A percentile compares a stretch with the other conserved stretches of the same genome.
phyloP scores from a whole-genome alignment of 2,329 filamentous ascomycete species.

The Ilyonectria sp. region DNA sequence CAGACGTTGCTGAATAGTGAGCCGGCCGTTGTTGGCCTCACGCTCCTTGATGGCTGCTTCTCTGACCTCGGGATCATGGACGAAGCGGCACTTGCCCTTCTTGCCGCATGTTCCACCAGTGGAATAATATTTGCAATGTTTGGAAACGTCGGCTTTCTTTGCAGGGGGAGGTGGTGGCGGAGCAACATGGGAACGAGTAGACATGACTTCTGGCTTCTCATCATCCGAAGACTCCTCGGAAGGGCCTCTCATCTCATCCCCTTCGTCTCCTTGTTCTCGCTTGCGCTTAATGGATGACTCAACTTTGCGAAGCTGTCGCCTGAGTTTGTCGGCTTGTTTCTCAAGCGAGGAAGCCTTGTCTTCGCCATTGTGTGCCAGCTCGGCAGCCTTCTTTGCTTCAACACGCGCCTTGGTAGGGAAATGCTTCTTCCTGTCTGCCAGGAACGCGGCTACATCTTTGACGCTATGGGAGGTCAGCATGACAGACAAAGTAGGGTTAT shows the following conservation, averaged over 20 bases:
- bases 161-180: constrained; percentile 60
- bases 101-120: constrained; percentile 79
- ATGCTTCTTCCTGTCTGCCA: constrained; percentile 83
- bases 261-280: constrained; percentile 77
- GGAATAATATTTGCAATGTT: constrained; percentile 80
- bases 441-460: constrained; percentile 83
- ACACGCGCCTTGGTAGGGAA: constrained; percentile 85
- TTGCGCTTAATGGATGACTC: constrained; percentile 80
- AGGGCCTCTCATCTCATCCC: constrained; percentile 74
- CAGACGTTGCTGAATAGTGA: constrained; percentile 77
- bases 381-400: constrained; percentile 72
- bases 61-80: constrained; percentile 75
- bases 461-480: constrained; percentile 57
- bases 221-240: constrained; percentile 69
- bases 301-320: constrained; percentile 77
- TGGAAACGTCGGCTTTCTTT: constrained; percentile 73
- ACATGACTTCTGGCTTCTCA: constrained; percentile 71
- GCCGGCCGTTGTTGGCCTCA: constrained; percentile 75
- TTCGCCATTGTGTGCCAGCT: constrained; percentile 62
- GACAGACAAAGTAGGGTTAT: not conserved
- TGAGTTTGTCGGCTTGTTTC: constrained; percentile 73
- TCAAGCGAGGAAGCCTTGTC: constrained; percentile 75
- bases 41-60: constrained; percentile 75
- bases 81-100: constrained; percentile 83
- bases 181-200: constrained; percentile 60